Base-by-base conservation (phyloP, 331 rosid species). In the Pyracantha coccinea region DNA sequence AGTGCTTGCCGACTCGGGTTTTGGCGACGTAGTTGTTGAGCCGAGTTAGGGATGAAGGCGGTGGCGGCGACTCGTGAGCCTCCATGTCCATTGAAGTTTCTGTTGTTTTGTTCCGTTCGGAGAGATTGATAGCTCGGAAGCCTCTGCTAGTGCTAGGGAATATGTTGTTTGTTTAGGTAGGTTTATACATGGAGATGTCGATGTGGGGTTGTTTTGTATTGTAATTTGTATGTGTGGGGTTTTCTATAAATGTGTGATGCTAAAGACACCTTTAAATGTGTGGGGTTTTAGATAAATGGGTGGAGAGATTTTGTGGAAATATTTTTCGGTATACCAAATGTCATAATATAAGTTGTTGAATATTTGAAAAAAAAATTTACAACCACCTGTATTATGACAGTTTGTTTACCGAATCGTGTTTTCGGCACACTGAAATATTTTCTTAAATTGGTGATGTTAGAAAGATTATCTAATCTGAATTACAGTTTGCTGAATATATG, bases 1-100 rank as follows among this genome's bases (percentile, higher is more conserved):
- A 95, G 31, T 85, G 77, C 57, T 88, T 89, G 27, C 99, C 99
- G 21, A 68, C 72, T 76, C 93, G 82, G 72, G 33, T 82, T 11
- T 82, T 60, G 27, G 90, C 91, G 0, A 89, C 87, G 75, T 72
- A 83, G 1, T 72, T 33, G 83, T 92, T 95, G 16, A 95, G 78
- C 1, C 90, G 84, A n/a, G 86, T 84, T 35, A 95, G 72, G 8
- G 54, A 67, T 38, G 53, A 23, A 4, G 85, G 54, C 50, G 81
- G 82, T 19, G 77, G 74, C 23, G 23, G 68, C 20, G 24, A 41
- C 44, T 31, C 68, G 13, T 81, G 77, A 54, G 44, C 67, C 85
- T 91, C 96, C 87, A 78, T 73, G 52, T 75, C 81, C 82, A 84
- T 79, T 2, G 52, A 33, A 32, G 16, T n/a, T 32, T n/a, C 25